phyloP scores from a whole-genome alignment of 2,329 filamentous ascomycete genomes.

The Cordyceps javanica region DNA sequence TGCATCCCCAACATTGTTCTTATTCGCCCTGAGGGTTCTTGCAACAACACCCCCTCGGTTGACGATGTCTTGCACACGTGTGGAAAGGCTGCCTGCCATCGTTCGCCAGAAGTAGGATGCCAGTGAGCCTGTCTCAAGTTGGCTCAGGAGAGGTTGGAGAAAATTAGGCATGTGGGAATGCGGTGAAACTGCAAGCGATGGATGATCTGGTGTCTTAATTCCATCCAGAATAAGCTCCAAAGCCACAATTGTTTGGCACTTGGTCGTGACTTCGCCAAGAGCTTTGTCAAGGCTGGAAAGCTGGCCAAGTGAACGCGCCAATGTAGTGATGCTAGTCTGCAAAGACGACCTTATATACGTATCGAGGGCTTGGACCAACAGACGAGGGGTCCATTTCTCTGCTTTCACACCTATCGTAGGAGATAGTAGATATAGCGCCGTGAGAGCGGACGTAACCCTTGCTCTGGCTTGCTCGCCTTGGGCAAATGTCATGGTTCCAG shows the following conservation, averaged over 20 bases:
- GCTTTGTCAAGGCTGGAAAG: conserved; percentile 78
- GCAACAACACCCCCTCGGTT: conserved; percentile 77
- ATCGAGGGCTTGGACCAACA: conserved; percentile 72
- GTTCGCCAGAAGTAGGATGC: conserved; percentile 92
- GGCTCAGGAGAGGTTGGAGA: conserved; percentile 63
- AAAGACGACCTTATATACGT: conserved; percentile 75
- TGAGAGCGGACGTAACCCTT: conserved; percentile 65
- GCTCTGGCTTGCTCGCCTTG: conserved; percentile 69
- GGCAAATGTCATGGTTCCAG: conserved; percentile 49
- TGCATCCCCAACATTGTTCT: conserved; percentile 66
- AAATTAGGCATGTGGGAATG: conserved; percentile 43
- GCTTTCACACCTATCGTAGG: conserved; percentile 49
- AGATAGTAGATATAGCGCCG: conserved; percentile 76
- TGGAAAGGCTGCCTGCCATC: conserved; percentile 69
- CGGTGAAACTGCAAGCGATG: conserved; percentile 43
- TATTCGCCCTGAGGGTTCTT: conserved; percentile 71
- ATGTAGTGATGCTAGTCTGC: conserved; percentile 67
- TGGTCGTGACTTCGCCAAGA: conserved; percentile 70
- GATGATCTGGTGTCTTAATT: conserved; percentile 63
- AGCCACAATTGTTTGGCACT: conserved; percentile 88
- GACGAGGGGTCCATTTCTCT: conserved; percentile 56
- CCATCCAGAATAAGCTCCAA: conserved; percentile 70
- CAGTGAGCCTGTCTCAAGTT: conserved; percentile 82
- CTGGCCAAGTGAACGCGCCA: conserved; percentile 71
- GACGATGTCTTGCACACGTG: conserved; percentile 78